Conservation (phyloP, 441 rosid species). For the Rhodomyrtus psidioides region DNA sequence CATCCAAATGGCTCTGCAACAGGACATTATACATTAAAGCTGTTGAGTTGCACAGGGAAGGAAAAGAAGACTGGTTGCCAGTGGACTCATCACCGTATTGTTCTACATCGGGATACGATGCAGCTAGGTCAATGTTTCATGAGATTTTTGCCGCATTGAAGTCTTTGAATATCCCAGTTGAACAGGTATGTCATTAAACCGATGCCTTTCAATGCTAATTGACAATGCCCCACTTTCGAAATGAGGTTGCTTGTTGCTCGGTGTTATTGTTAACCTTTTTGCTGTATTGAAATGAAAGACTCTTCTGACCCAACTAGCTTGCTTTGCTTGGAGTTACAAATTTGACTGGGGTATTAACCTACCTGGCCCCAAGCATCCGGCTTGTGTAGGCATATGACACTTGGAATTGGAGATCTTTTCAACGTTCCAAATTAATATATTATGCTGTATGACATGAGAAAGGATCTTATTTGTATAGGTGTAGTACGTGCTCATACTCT, state of each 20-base stretch:
- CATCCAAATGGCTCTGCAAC: background rate
- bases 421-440: background rate
- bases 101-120: conserved; percentile 67
- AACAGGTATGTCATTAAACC: conserved; percentile 48
- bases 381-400: background rate
- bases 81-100: conserved; percentile 71
- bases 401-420: background rate
- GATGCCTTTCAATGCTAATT: background rate
- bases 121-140: conserved; percentile 51
- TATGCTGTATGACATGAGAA: background rate
- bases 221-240: background rate
- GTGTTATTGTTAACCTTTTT: background rate
- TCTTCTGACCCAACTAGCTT: background rate
- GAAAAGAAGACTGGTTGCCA: conserved; percentile 85
- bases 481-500: background rate
- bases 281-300: background rate
- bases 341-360: background rate
- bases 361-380: background rate
- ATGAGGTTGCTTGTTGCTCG: background rate
- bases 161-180: conserved; percentile 67
- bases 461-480: background rate
- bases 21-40: background rate
- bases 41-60: conserved; percentile 40
- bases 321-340: background rate
- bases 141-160: conserved; percentile 50